These are phyloP conservation scores for Cucumis melo DNA, from an alignment of 306 rosid species.

Conservation along the genomic window DNA sequence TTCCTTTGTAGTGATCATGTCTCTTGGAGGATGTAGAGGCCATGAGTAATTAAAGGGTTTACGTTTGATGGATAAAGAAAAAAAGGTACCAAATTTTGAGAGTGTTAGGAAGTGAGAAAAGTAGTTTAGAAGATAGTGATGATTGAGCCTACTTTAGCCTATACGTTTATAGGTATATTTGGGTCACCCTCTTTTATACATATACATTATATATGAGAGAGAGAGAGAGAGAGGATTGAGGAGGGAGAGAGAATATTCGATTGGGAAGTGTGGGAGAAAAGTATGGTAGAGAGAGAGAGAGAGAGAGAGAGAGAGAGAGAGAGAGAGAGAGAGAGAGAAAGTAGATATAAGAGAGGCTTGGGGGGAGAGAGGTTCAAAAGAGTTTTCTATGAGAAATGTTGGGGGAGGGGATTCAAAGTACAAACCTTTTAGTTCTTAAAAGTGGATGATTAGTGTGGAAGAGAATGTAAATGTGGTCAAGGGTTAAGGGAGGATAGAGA, in stretches of 20 bases:
- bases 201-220: not conserved
- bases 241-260: no score
- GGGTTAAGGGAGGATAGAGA: not conserved
- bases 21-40: constrained; percentile 38
- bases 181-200: not conserved
- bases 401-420: no score
- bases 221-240: not conserved
- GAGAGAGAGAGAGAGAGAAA: not conserved
- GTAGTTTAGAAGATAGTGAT: not conserved
- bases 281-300: not conserved
- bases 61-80: not conserved
- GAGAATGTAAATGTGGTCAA: no score
- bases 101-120: not conserved
- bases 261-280: not conserved
- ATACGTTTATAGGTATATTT: not conserved
- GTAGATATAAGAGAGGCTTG: not conserved
- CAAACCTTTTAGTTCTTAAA: no score
- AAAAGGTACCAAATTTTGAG: not conserved
- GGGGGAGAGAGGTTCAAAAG: no score
- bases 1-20: constrained; percentile 52
- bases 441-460: no score
- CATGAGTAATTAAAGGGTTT: constrained; percentile 11
- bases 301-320: not conserved
- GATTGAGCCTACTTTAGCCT: not conserved
- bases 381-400: no score